A percentile compares a stretch with the other conserved stretches of the same genome.
phyloP scores from a whole-genome alignment of 2,329 filamentous ascomycete genomes.

The Westerdykella ornata region DNA sequence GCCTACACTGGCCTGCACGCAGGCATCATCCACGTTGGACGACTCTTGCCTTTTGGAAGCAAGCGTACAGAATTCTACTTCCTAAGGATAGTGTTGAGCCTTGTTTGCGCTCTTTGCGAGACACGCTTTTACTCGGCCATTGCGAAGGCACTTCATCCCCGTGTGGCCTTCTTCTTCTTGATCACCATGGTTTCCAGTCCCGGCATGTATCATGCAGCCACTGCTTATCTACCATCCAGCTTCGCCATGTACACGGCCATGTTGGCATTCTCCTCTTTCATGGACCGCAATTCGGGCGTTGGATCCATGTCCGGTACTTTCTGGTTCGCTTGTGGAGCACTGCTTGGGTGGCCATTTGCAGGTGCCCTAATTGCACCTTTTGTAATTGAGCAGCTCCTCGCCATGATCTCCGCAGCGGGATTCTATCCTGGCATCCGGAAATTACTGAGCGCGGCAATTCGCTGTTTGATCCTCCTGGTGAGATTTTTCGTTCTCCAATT shows the following conservation, averaged over 20 bases:
- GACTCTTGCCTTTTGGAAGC: conserved; percentile 44
- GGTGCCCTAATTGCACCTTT: conserved; percentile 76
- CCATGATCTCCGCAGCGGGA: conserved; percentile 49
- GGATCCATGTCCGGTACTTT: conserved; percentile 78
- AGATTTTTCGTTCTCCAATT: conserved; percentile 24
- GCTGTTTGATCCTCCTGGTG: conserved; percentile 64
- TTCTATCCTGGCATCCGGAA: conserved; percentile 55
- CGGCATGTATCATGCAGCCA: conserved; percentile 87
- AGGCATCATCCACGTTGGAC: conserved; percentile 58
- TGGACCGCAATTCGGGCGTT: conserved; percentile 77
- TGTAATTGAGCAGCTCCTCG: conserved; percentile 65
- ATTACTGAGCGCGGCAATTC: conserved; percentile 59
- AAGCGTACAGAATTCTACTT: conserved; percentile 73
- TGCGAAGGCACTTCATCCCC: conserved; percentile 67
- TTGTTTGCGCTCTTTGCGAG: conserved; percentile 73
- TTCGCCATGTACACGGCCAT: conserved; percentile 95
- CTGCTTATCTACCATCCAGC: conserved; percentile 82
- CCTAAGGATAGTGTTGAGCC: conserved; percentile 66
- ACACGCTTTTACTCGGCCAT: conserved; percentile 74
- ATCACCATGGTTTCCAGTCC: conserved; percentile 70
- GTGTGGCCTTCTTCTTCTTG: conserved; percentile 80
- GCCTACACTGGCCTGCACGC: conserved; percentile 79
- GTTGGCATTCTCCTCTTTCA: conserved; percentile 78
- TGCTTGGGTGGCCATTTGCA: conserved; percentile 93
- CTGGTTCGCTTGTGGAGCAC: conserved; percentile 80